phyloP scores from a whole-genome alignment of 345 rosid species.

The Hypericum androsaemum region DNA sequence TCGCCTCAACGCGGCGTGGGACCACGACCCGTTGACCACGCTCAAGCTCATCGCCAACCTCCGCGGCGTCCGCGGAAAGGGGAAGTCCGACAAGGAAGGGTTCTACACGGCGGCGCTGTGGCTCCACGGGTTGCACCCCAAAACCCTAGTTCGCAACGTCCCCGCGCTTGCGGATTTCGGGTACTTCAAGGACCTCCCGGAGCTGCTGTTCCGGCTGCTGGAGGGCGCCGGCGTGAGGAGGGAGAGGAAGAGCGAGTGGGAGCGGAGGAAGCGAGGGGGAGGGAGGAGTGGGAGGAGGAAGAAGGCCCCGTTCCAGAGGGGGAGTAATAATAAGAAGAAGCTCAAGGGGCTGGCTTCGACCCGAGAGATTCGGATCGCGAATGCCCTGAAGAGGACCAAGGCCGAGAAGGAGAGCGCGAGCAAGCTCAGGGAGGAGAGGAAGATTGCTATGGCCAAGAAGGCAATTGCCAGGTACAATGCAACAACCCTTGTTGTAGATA shows the following conservation, averaged over 20 bases:
- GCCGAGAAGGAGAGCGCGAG: slow-evolving; percentile 1
- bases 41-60: slow-evolving; percentile 8
- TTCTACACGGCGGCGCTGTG: slow-evolving; percentile 7
- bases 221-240: not conserved
- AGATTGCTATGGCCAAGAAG: not conserved
- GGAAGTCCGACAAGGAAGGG: slow-evolving; percentile 3
- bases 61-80: slow-evolving; percentile 3
- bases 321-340: not conserved
- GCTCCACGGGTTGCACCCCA: slow-evolving; percentile 7
- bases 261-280: not conserved
- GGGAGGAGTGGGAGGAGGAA: not conserved
- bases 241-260: not conserved
- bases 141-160: not conserved
- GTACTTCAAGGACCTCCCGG: slow-evolving; percentile 4
- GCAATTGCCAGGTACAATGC: not conserved
- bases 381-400: not conserved
- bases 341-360: too few species aligned
- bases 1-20: not conserved
- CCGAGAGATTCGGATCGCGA: not conserved
- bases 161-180: slow-evolving; percentile 5
- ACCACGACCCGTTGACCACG: not conserved
- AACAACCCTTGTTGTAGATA: too few species aligned
- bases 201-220: not conserved
- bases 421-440: not conserved
- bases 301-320: not conserved